Evolutionary conservation across 1,284 basidiomycete species (phyloP).

Genomic region (Sphagnurus paluster): DNA sequence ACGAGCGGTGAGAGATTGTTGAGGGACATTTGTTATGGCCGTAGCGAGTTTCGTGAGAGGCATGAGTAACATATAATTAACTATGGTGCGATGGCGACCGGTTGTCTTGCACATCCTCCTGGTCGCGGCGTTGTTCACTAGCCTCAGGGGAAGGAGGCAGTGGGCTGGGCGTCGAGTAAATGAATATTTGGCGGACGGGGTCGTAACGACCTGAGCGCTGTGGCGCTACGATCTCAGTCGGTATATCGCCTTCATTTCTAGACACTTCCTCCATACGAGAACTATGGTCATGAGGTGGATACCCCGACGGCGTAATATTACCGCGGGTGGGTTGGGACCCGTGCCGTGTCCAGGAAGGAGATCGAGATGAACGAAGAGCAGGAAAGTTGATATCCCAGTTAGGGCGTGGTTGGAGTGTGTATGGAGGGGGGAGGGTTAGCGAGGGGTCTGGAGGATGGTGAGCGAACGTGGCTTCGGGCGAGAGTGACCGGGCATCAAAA

Average conservation of each 20-base stretch:
- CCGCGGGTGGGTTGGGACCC: slow-evolving; percentile 27
- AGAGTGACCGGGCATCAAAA: slow-evolving; percentile 26
- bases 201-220: slow-evolving; percentile 45
- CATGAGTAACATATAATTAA: slow-evolving; percentile 27
- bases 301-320: slow-evolving; percentile 27
- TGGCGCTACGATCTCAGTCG: slow-evolving; percentile 18
- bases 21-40: slow-evolving; percentile 15
- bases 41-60: slow-evolving; percentile 32
- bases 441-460: slow-evolving; percentile 42
- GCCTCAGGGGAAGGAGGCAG: slow-evolving; percentile 11
- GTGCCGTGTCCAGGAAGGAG: slow-evolving; percentile 39
- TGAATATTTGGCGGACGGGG: slow-evolving; percentile 43
- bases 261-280: slow-evolving; percentile 5
- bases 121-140: slow-evolving; percentile 4
- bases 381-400: slow-evolving; percentile 55
- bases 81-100: slow-evolving; percentile 3
- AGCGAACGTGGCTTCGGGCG: slow-evolving; percentile 38
- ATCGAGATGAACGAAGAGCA: slow-evolving; percentile 32
- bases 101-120: slow-evolving; percentile 3
- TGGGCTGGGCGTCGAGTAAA: slow-evolving; percentile 17
- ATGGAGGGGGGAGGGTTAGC: slow-evolving; percentile 55
- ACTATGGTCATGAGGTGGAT: slow-evolving; percentile 15
- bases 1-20: slow-evolving; percentile 26
- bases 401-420: slow-evolving; percentile 63
- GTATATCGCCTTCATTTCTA: slow-evolving; percentile 1